Percentiles rank a stretch among this genome's conserved stretches.
These are phyloP conservation scores for Pythium myriotylum DNA, from an alignment of 352 stramenopile genomes.

Conservation along the genomic window DNA sequence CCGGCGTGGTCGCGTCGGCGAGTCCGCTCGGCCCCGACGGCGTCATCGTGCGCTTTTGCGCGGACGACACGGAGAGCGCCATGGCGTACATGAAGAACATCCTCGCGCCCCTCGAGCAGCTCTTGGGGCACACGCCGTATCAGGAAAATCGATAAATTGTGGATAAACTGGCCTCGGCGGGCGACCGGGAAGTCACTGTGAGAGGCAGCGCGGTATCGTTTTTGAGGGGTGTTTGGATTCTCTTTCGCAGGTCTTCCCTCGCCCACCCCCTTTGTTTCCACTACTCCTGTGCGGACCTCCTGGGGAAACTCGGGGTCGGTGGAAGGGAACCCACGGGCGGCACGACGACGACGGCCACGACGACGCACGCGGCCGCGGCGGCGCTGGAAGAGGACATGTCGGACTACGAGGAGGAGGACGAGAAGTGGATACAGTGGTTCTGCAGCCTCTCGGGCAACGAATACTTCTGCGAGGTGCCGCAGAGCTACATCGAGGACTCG, in stretches of 20 bases:
- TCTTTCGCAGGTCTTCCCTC: conserved; percentile 18
- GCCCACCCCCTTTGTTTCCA: conserved; percentile 22
- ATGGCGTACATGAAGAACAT: conserved; percentile 67
- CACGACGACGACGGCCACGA: conserved; percentile 22
- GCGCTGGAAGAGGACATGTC: conserved; percentile 61
- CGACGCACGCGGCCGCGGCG: conserved; percentile 24
- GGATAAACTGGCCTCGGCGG: neutral
- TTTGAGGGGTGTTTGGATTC: conserved; percentile 12
- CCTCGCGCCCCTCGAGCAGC: conserved; percentile 52
- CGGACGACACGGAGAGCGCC: conserved; percentile 57
- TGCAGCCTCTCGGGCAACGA: conserved; percentile 92
- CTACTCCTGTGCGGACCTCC: conserved; percentile 18
- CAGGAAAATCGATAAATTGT: conserved; percentile 69
- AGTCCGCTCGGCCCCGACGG: conserved; percentile 63
- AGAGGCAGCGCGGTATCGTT: neutral
- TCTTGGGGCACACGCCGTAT: conserved; percentile 68
- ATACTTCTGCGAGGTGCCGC: conserved; percentile 91
- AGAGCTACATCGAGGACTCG: conserved; percentile 94
- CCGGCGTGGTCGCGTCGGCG: conserved; percentile 67
- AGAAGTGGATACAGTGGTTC: conserved; percentile 95
- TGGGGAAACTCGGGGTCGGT: conserved; percentile 18
- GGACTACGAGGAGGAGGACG: conserved; percentile 91
- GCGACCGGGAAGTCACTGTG: conserved; percentile 6
- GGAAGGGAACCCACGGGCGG: conserved; percentile 13
- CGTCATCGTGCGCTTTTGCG: conserved; percentile 77